These are phyloP conservation scores for Pythium monospermum DNA, from an alignment of 352 stramenopile species.

Conservation along the genomic window DNA sequence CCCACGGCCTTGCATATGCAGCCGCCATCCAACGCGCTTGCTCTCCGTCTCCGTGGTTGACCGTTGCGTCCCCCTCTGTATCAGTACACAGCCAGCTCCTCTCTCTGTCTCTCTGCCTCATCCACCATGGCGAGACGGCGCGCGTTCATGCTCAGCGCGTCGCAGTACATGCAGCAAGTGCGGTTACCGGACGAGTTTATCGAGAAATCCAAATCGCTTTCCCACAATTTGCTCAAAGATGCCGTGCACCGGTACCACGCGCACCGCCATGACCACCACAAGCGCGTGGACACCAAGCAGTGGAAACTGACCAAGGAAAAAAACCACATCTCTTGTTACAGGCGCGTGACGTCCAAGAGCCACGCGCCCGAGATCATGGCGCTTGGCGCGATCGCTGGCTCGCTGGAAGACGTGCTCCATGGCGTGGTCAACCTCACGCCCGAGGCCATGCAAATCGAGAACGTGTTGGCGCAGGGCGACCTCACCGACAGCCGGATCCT, in stretches of 20 bases:
- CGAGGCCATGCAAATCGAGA: conserved; percentile 59
- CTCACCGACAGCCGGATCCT: conserved; percentile 54
- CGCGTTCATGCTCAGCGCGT: conserved; percentile 20
- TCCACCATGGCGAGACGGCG: conserved; percentile 19
- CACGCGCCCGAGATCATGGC: conserved; percentile 38
- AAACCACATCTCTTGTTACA: conserved; percentile 37
- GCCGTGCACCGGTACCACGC: conserved; percentile 28
- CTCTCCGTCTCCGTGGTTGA: too few species aligned
- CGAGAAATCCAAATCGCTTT: conserved; percentile 11
- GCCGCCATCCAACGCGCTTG: too few species aligned
- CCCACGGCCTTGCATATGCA: too few species aligned
- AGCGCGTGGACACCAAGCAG: conserved; percentile 30
- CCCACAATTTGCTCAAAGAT: conserved; percentile 20
- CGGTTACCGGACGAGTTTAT: conserved; percentile 19
- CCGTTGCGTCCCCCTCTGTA: too few species aligned
- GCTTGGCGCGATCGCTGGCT: conserved; percentile 28
- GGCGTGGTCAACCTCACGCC: conserved; percentile 50
- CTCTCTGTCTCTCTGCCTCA: too few species aligned
- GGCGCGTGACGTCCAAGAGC: conserved; percentile 7
- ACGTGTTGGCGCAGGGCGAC: conserved; percentile 34
- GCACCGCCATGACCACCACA: conserved; percentile 25
- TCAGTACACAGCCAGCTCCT: too few species aligned
- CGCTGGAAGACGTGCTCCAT: conserved; percentile 46
- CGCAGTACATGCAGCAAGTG: conserved; percentile 27
- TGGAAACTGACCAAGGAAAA: conserved; percentile 45